Conservation (phyloP, 2,329 filamentous ascomycete species). For the Fusarium sp. region DNA sequence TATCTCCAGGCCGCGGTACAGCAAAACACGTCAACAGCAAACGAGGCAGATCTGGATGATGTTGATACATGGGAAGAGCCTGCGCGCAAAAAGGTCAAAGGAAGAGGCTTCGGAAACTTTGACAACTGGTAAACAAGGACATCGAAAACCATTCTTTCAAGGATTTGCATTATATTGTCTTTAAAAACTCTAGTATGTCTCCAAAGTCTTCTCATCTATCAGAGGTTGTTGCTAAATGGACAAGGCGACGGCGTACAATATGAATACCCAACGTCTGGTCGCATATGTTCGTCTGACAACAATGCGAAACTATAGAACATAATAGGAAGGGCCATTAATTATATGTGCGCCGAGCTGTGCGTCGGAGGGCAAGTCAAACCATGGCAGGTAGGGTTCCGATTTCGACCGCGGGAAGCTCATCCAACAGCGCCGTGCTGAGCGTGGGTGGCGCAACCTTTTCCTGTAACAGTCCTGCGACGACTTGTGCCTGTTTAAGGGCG, state of each 20-base stretch:
- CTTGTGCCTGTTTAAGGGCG: slow-evolving; percentile 58
- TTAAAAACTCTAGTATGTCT: slow-evolving; percentile 32
- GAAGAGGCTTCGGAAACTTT: slow-evolving; percentile 91
- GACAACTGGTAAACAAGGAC: slow-evolving; percentile 77
- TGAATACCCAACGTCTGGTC: slow-evolving; percentile 20
- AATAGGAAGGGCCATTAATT: not conserved
- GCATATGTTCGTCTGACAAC: slow-evolving; percentile 11
- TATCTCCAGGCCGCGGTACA: slow-evolving; percentile 75
- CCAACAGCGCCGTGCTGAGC: slow-evolving; percentile 10
- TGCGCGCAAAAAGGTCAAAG: slow-evolving; percentile 82
- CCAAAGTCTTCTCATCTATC: slow-evolving; percentile 18
- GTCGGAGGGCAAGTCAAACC: slow-evolving; percentile 37
- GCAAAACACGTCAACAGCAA: slow-evolving; percentile 53
- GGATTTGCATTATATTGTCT: not conserved
- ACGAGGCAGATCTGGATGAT: slow-evolving; percentile 72
- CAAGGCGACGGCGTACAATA: slow-evolving; percentile 8
- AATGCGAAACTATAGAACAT: slow-evolving; percentile 2
- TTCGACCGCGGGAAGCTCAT: slow-evolving; percentile 45
- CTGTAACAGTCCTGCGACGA: slow-evolving; percentile 57
- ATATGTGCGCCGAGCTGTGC: not conserved
- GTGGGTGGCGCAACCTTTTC: slow-evolving; percentile 42
- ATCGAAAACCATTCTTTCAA: not conserved
- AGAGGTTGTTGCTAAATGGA: slow-evolving; percentile 32
- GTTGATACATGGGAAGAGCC: slow-evolving; percentile 77
- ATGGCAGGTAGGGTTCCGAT: slow-evolving; percentile 41